Conservation (phyloP, 2,329 filamentous ascomycete genomes). For the Nemania sp. region DNA sequence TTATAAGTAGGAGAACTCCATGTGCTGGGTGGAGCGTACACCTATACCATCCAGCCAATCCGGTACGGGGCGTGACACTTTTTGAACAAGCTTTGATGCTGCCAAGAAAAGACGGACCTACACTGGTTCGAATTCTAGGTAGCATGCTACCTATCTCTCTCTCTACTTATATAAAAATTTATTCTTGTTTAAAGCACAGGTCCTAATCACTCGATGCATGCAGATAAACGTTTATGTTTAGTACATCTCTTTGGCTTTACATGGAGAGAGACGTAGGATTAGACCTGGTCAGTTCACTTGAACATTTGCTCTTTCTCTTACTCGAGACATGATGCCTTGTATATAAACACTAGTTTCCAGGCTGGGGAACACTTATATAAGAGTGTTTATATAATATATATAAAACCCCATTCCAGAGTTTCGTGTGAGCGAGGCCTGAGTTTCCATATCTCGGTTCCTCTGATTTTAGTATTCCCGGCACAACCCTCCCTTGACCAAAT, state of each 20-base stretch:
- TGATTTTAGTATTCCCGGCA: neutral
- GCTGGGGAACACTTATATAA: neutral
- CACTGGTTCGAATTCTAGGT: too few species aligned
- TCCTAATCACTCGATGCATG: too few species aligned
- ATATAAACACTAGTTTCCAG: neutral
- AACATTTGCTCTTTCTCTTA: too few species aligned
- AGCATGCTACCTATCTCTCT: too few species aligned
- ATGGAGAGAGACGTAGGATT: too few species aligned
- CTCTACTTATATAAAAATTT: too few species aligned
- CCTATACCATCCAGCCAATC: conserved; percentile 40
- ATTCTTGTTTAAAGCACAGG: too few species aligned
- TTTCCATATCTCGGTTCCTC: neutral
- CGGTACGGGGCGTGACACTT: conserved; percentile 43
- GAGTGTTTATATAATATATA: neutral
- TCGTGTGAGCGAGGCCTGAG: neutral
- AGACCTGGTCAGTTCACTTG: too few species aligned
- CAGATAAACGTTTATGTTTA: too few species aligned
- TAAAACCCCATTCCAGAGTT: too few species aligned
- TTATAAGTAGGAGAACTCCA: conserved; percentile 18
- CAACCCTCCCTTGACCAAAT: neutral
- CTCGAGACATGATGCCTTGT: neutral
- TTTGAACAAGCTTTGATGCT: neutral
- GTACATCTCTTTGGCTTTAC: too few species aligned
- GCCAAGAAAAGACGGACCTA: conserved; percentile 11
- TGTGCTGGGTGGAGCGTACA: conserved; percentile 1